Base-by-base conservation (phyloP, 352 stramenopile species). In the Globisporangium recalcitrans region DNA sequence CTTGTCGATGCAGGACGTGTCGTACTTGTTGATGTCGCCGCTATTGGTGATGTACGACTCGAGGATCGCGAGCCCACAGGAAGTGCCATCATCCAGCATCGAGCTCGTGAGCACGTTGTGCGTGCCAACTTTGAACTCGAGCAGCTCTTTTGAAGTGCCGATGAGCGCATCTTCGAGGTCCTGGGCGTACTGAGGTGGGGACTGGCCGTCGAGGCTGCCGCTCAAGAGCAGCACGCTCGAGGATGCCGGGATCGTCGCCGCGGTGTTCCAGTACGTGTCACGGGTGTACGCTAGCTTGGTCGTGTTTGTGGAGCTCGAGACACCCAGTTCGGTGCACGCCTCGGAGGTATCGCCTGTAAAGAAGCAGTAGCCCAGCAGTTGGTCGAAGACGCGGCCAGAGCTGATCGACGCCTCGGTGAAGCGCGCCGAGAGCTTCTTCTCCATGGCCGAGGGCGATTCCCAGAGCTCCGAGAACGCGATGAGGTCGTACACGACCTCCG, bases 401-500 rank as follows among this genome's bases (percentile, higher is more conserved):
- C 77, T 85, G 46, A 90, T 79, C 10, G 68, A 63, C 38, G 71
- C 58, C 19, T 77, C 61, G 10, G 64, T 79, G 58, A 90, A 91
- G 9, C 78, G 68, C 21, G 67, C 34, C 26, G 75, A 63, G 13
- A 93, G 62, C 52, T 76, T 63, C 0, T 62, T 64, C 32, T 80
- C 63, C 46, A 74, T 73, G 1, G 80, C 78, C 24, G 79, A 68
- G 3, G 82, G 82, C 0, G 32, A 48, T 32, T 93, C 82, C 84
- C 84, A 93, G 26, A 93, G 67, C 63, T 93, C 84, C 13, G 77
- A 91, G 59, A 90, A 91, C 49, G 74, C 66, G 60, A 88, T 84
- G 21, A 91, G 58, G 9, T 78, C 79, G 61, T 76, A 82, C 22
- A 90, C 55, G 19, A 91, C 58, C 51, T 80, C 67, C 2, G 72